Base-by-base conservation (phyloP, 2,329 filamentous ascomycete genomes). In the Hypoxylon rubiginosum region DNA sequence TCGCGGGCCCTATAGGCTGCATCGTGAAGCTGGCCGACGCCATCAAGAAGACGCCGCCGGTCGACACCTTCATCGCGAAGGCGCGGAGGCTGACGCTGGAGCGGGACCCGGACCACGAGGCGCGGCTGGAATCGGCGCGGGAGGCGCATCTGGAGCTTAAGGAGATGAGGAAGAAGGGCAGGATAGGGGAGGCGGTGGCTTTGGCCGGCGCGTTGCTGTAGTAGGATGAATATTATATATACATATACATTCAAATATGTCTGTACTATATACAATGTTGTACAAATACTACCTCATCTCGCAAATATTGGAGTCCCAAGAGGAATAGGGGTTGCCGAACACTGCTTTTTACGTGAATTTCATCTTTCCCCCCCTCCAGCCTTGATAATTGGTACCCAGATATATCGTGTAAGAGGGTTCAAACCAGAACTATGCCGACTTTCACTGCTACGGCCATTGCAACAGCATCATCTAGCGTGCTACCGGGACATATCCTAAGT, bases 21-120 rank as follows among this genome's bases (percentile, higher is more conserved):
- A 82, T 94, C 62, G 92, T 99, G 66, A 90, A 90, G 81, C 84
- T 99, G 60, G 91, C 97, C 78, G 96, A 99, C 80, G 92, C 96
- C 13, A 87, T 96, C 79, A 97, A 97, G 86, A 96, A 97, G 84
- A 83, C 83, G 64, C 82, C 85, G 4, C 86, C 85, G n/a, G 78
- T 81, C 10, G 73, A 81, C 73, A 83, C 82, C 28, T 82, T 84
- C 71, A 79, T 85, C 13, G 81, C 84, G 66, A 83, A 83, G 77
- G 79, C 82, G 60, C 78, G 80, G 68, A 73, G 76, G 72, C 70
- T 78, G 64, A 69, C 85, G 70, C 67, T 82, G 58, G 82, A 85
- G 76, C 80, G 84, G 68, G 83, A 85, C 70, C 80, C 81, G 0
- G 79, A 83, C 26, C 80, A 82, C 21, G 83, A 82, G 69, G 77